Evolutionary conservation across 73 alveolate species (phyloP).

Genomic region (Strombidium stylifer): DNA sequence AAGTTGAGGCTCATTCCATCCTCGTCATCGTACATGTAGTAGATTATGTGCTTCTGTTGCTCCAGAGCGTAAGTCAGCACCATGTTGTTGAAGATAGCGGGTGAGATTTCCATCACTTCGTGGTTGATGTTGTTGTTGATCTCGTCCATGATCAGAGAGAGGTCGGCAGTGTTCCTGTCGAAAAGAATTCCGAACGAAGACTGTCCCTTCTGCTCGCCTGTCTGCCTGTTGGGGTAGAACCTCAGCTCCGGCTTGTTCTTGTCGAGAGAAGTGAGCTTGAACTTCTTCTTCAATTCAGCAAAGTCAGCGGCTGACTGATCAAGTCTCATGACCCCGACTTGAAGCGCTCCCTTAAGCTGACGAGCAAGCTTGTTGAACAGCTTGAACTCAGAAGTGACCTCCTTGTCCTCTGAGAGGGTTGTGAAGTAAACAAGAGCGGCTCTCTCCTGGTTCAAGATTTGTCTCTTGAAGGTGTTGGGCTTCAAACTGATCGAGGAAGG

Average conservation of each 20-base stretch:
- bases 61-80: conserved; percentile 10
- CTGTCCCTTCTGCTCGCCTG: conserved; percentile 12
- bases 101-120: conserved; percentile 1
- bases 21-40: conserved; percentile 11
- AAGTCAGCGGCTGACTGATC: not conserved
- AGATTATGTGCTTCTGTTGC: conserved; percentile 1
- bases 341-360: not conserved
- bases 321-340: conserved; percentile 10
- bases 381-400: not conserved
- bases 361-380: not conserved
- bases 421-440: conserved; percentile 18
- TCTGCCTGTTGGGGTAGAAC: conserved; percentile 9
- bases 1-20: not conserved
- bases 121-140: not conserved
- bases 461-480: not conserved
- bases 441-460: conserved; percentile 5
- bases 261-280: not conserved
- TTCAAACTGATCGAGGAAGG: conserved; percentile 1
- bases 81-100: not conserved
- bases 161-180: not conserved
- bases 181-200: conserved; percentile 3
- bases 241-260: not conserved
- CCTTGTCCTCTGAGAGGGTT: not conserved
- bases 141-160: conserved; percentile 30
- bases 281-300: not conserved